Evolutionary conservation across 2,329 filamentous ascomycete genomes (phyloP), one percentile per base, ranked within the genome.

Genomic region (Cladosporium sp.): DNA sequence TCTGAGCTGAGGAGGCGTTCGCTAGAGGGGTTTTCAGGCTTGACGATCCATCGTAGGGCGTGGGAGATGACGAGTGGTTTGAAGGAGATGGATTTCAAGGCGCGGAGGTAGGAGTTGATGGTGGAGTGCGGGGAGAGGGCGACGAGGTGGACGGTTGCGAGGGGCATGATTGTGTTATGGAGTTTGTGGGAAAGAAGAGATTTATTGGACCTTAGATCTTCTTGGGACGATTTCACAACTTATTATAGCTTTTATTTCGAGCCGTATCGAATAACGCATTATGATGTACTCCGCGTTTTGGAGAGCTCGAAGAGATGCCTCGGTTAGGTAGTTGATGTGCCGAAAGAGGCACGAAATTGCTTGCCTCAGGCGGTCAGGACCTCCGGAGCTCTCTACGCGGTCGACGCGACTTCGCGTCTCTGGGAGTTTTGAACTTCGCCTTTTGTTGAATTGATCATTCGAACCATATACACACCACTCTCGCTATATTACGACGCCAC

Each of bases 21-120:
- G 8, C 64, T 69, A 7, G 74, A 77, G 38, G 74, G 61, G 0
- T 58, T 59, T 2, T 68, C 68, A 1, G 76, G 74, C 15, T 71
- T 68, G 50, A 79, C 73, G 39, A 79, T 75, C 74, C 75, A 78
- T 37, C 76, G 67, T 36, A 76, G 59, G 30, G 73, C 70, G 50
- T 65, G 66, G 27, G 73, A 70, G 20, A 69, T 58, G 1, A 75
- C 66, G 2, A 79, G 65, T 0, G 75, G 73, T 20, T 65, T 64
- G 20, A 69, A 22, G n/a, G 59, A 53, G 20, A 59, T 59, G 18
- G 56, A 57, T 9, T 48, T 44, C 43, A 79, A 65, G 15, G 67
- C 62, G 3, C 64, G 56, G 47, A 77, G 63, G 64, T 75, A 78
- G 22, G 64, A 57, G 3, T 66, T 49, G 17, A 70, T 59, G 6